Conservation (phyloP, 768 basidiomycete species). For the Mycena crocata region DNA sequence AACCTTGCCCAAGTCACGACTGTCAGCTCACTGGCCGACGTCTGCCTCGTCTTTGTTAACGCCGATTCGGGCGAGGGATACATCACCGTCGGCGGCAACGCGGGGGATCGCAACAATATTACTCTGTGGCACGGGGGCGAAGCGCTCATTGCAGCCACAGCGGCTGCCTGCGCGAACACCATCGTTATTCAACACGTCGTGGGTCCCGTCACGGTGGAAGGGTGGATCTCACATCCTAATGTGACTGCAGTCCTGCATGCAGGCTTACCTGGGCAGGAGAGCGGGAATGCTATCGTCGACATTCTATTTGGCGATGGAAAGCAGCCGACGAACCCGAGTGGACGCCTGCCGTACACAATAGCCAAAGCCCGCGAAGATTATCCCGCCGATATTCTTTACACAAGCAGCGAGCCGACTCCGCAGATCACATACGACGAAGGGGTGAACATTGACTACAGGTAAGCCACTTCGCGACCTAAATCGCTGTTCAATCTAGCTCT, state of each 20-base stretch:
- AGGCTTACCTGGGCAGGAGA: constrained; percentile 68
- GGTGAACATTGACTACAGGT: constrained; percentile 47
- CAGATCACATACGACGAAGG: constrained; percentile 29
- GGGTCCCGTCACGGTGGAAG: constrained; percentile 66
- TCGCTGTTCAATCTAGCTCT: too few relatives aligned
- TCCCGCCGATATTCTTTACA: constrained; percentile 36
- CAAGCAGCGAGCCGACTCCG: background rate
- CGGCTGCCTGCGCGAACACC: constrained; percentile 65
- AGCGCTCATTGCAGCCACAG: constrained; percentile 56
- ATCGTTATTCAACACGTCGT: constrained; percentile 72
- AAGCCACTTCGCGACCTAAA: constrained; percentile 8
- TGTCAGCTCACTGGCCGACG: constrained; percentile 40
- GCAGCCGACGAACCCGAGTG: constrained; percentile 58
- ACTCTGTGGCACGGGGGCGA: constrained; percentile 56
- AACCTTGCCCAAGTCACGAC: constrained; percentile 38
- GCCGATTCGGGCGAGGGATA: constrained; percentile 59
- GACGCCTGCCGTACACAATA: constrained; percentile 64
- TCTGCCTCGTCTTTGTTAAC: constrained; percentile 43
- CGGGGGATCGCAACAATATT: constrained; percentile 46
- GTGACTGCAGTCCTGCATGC: constrained; percentile 54
- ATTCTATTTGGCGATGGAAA: constrained; percentile 64
- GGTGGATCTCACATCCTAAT: constrained; percentile 75
- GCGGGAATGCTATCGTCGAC: constrained; percentile 68
- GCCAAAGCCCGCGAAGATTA: constrained; percentile 66
- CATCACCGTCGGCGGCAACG: constrained; percentile 52